Percentiles rank a stretch among this genome's conserved stretches.
These are phyloP conservation scores for Paramecium sexaurelia DNA, from an alignment of 73 alveolate genomes.

Conservation along the genomic window DNA sequence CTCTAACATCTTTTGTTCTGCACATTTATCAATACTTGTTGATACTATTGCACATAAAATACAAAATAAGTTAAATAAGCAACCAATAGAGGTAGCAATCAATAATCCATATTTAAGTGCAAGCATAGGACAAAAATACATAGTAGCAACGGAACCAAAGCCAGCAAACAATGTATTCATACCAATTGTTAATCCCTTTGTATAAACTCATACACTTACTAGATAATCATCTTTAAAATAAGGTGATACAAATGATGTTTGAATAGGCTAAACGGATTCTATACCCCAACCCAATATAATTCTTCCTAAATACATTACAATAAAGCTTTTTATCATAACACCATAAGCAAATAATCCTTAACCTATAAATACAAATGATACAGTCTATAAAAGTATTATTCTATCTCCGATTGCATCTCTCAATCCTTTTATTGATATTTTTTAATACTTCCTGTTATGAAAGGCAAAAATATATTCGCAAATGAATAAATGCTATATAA, in stretches of 20 bases:
- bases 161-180: conserved; percentile 52
- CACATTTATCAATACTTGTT: not conserved
- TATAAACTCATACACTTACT: not conserved
- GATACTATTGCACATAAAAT: conserved; percentile 4
- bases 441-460: conserved; percentile 19
- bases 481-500: conserved; percentile 24
- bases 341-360: conserved; percentile 25
- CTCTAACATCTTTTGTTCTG: not conserved
- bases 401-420: conserved; percentile 42
- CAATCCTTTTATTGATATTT: not conserved
- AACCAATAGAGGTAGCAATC: not conserved
- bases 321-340: not conserved
- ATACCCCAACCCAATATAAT: conserved; percentile 52
- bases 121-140: conserved; percentile 25
- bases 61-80: not conserved
- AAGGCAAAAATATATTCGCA: conserved; percentile 36
- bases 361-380: not conserved
- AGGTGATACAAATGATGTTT: conserved; percentile 45
- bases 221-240: conserved; percentile 18
- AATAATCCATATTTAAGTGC: conserved; percentile 16
- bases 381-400: conserved; percentile 1
- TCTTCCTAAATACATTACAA: conserved; percentile 23
- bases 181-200: conserved; percentile 41
- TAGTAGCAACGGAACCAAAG: conserved; percentile 24
- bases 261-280: conserved; percentile 36